These are phyloP conservation scores for Rubia yunnanensis DNA, from an alignment of 257 asterid species.

Conservation along the genomic window DNA sequence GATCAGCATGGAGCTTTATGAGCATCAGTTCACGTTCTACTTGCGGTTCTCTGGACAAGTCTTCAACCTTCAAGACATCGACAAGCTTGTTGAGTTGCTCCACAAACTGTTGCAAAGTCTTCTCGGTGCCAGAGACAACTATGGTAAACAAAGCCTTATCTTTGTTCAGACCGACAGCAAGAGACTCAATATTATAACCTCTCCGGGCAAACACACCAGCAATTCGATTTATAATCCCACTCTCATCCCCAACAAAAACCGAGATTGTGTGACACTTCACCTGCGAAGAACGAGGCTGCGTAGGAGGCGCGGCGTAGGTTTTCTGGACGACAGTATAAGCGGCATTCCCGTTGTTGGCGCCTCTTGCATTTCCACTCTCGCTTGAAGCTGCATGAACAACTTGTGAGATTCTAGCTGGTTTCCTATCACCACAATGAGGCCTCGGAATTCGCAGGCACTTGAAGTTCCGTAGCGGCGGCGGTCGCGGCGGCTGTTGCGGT, in stretches of 20 bases:
- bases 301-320: slow-evolving; percentile 20
- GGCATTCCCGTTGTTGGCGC: slow-evolving; percentile 23
- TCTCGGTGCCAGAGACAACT: slow-evolving; percentile 75
- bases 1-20: slow-evolving; percentile 61
- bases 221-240: slow-evolving; percentile 82
- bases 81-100: slow-evolving; percentile 81
- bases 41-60: slow-evolving; percentile 64
- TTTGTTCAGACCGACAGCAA: slow-evolving; percentile 82
- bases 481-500: slow-evolving; percentile 11
- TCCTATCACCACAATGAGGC: background rate
- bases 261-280: slow-evolving; percentile 65
- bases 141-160: slow-evolving; percentile 85
- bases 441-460: background rate
- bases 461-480: background rate
- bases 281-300: slow-evolving; percentile 22
- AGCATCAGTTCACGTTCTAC: slow-evolving; percentile 92
- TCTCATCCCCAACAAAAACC: slow-evolving; percentile 84
- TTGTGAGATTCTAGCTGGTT: background rate
- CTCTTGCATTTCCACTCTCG: slow-evolving; percentile 23
- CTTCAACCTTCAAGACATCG: slow-evolving; percentile 76
- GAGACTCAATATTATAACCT: slow-evolving; percentile 83
- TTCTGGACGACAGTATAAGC: slow-evolving; percentile 27
- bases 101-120: slow-evolving; percentile 60
- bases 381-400: slow-evolving; percentile 14
- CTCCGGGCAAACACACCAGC: slow-evolving; percentile 89